Evolutionary conservation across 2,329 filamentous ascomycete species (phyloP).

Genomic region (Monilinia fructicola): DNA sequence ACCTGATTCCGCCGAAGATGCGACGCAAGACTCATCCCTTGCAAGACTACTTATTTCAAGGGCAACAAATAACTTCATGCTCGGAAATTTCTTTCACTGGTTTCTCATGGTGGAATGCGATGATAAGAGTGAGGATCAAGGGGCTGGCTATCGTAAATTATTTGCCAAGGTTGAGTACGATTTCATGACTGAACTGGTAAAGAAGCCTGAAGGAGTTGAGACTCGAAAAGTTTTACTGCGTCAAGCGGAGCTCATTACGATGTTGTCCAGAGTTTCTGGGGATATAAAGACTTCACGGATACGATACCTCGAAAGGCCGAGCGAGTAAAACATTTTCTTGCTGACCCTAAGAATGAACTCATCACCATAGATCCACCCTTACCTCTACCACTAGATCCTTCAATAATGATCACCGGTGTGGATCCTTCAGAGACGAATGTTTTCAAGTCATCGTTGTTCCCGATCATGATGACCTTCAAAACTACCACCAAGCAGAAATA

Average conservation of each 20-base stretch:
- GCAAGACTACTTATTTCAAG: slow-evolving; percentile 86
- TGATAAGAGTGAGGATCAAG: slow-evolving; percentile 67
- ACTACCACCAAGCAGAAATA: slow-evolving; percentile 76
- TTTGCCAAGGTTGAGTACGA: slow-evolving; percentile 94
- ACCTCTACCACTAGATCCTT: slow-evolving; percentile 84
- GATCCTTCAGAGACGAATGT: slow-evolving; percentile 83
- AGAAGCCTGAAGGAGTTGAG: slow-evolving; percentile 66
- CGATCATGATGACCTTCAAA: slow-evolving; percentile 87
- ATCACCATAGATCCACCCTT: slow-evolving; percentile 79
- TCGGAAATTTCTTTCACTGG: slow-evolving; percentile 97
- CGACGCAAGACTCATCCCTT: slow-evolving; percentile 74
- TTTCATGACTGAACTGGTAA: slow-evolving; percentile 86
- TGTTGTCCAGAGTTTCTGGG: slow-evolving; percentile 83
- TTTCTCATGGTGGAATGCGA: slow-evolving; percentile 98
- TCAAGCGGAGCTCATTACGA: slow-evolving; percentile 85
- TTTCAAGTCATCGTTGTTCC: slow-evolving; percentile 92
- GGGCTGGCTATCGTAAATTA: slow-evolving; percentile 73
- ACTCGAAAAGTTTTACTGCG: slow-evolving; percentile 74
- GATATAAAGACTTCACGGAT: slow-evolving; percentile 76
- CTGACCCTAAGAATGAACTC: slow-evolving; percentile 88
- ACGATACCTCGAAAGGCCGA: slow-evolving; percentile 80
- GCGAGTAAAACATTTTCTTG: slow-evolving; percentile 77
- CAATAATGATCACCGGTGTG: slow-evolving; percentile 74
- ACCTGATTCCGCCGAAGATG: slow-evolving; percentile 59
- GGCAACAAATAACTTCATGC: slow-evolving; percentile 81